Percentiles rank a stretch among this genome's conserved stretches.
These are phyloP conservation scores for Cryptococcus amylolentus DNA, from an alignment of 1,284 basidiomycete genomes.

Conservation along the genomic window DNA sequence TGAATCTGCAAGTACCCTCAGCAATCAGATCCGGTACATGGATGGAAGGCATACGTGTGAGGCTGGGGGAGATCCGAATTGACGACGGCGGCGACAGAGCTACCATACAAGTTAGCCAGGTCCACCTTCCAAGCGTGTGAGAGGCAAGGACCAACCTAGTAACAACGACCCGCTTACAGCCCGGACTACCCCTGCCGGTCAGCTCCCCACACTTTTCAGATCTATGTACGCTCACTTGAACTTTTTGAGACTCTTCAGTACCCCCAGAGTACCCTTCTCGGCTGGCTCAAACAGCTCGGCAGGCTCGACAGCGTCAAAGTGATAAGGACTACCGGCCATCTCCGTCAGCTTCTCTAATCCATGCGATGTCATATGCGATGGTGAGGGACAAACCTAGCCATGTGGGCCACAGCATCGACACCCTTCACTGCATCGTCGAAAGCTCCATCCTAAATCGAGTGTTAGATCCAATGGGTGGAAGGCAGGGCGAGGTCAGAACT, in stretches of 20 bases:
- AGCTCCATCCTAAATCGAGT: slow-evolving; percentile 54
- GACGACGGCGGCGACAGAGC: slow-evolving; percentile 58
- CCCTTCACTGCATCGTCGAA: slow-evolving; percentile 68
- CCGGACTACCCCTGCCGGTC: slow-evolving; percentile 31
- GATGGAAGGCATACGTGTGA: slow-evolving; percentile 4
- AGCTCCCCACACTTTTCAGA: not conserved
- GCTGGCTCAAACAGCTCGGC: slow-evolving; percentile 60
- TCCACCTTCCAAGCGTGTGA: not conserved
- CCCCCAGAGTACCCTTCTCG: slow-evolving; percentile 59
- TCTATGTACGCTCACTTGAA: slow-evolving; percentile 7
- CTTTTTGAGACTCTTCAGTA: slow-evolving; percentile 57
- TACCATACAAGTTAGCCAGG: slow-evolving; percentile 17
- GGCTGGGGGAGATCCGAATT: slow-evolving; percentile 12
- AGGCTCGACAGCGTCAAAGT: slow-evolving; percentile 34
- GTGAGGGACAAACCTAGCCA: slow-evolving; percentile 7
- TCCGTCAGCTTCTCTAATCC: not conserved
- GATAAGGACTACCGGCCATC: slow-evolving; percentile 18
- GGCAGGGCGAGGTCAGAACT: slow-evolving; percentile 8
- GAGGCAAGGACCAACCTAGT: slow-evolving; percentile 40
- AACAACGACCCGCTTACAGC: slow-evolving; percentile 64
- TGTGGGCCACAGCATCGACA: slow-evolving; percentile 58
- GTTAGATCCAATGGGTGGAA: not conserved
- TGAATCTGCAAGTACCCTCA: slow-evolving; percentile 22
- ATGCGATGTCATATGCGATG: not conserved
- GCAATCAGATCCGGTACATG: not conserved